Conservation (phyloP, 805 yeast species). For the Myxozyma sirexii region DNA sequence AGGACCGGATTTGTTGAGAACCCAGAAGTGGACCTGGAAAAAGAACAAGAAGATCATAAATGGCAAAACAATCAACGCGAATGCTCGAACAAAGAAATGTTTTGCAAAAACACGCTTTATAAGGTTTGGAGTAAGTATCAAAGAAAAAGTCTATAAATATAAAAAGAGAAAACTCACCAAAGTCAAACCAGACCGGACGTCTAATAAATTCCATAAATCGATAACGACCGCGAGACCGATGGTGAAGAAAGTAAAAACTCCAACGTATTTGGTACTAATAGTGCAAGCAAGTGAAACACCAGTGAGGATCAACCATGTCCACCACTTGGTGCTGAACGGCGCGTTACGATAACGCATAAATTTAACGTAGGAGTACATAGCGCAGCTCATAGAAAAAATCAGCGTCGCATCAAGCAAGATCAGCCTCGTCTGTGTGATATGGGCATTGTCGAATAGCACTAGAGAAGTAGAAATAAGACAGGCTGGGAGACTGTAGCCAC, state of each 20-base stretch:
- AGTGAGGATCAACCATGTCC: slow-evolving; percentile 81
- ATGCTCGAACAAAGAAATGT: slow-evolving; percentile 76
- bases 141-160: background rate
- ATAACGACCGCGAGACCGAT: slow-evolving; percentile 83
- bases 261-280: slow-evolving; percentile 94
- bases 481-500: slow-evolving; percentile 76
- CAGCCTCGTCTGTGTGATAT: slow-evolving; percentile 84
- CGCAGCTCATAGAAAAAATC: slow-evolving; percentile 76
- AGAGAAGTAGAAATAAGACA: slow-evolving; percentile 74
- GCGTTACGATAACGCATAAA: slow-evolving; percentile 68
- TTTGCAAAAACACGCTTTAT: slow-evolving; percentile 49
- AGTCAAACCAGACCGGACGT: slow-evolving; percentile 66
- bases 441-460: slow-evolving; percentile 87
- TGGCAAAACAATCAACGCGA: slow-evolving; percentile 75
- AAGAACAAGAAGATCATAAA: slow-evolving; percentile 79
- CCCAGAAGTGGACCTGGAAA: slow-evolving; percentile 88
- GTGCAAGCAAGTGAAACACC: slow-evolving; percentile 89
- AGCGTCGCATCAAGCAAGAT: slow-evolving; percentile 90
- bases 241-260: slow-evolving; percentile 85
- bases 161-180: slow-evolving; percentile 21
- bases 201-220: slow-evolving; percentile 88
- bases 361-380: slow-evolving; percentile 75
- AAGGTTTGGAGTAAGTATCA: slow-evolving; percentile 37
- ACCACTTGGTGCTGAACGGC: slow-evolving; percentile 78
- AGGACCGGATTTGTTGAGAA: slow-evolving; percentile 85